phyloP scores from a whole-genome alignment of 148 eudicot genomes.

The Beta vulgaris region DNA sequence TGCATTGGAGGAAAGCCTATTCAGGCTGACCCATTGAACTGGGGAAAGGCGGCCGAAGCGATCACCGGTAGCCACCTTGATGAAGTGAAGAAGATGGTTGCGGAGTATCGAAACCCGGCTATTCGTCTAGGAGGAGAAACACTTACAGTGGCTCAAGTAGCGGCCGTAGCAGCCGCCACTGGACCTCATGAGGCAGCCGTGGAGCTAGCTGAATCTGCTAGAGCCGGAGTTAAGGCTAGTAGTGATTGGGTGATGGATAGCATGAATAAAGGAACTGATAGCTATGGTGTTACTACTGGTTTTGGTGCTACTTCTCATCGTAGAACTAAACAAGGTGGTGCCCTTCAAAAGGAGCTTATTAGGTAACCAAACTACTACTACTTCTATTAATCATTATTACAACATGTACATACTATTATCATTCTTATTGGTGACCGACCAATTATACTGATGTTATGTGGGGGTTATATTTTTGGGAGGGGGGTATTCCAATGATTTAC shows the following conservation, averaged over 20 bases:
- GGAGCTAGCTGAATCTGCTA: slow-evolving; percentile 55
- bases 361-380: slow-evolving; percentile 40
- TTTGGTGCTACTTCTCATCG: slow-evolving; percentile 90
- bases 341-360: slow-evolving; percentile 79
- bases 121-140: slow-evolving; percentile 61
- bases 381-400: too few species aligned
- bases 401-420: too few species aligned
- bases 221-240: slow-evolving; percentile 72
- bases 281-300: slow-evolving; percentile 81
- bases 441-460: too few species aligned
- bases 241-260: slow-evolving; percentile 96
- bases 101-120: slow-evolving; percentile 51
- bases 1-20: not conserved
- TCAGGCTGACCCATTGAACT: slow-evolving; percentile 60
- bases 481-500: too few species aligned
- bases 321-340: slow-evolving; percentile 80
- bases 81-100: slow-evolving; percentile 79
- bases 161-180: slow-evolving; percentile 53
- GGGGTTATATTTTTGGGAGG: too few species aligned
- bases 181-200: slow-evolving; percentile 34
- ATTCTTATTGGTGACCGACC: too few species aligned
- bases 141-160: slow-evolving; percentile 65
- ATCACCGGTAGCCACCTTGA: slow-evolving; percentile 67
- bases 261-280: slow-evolving; percentile 77
- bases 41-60: slow-evolving; percentile 62